A percentile compares a stretch with the other conserved stretches of the same genome.
Conservation (phyloP, 352 stramenopile genomes). For the Phytopythium boreale region DNA sequence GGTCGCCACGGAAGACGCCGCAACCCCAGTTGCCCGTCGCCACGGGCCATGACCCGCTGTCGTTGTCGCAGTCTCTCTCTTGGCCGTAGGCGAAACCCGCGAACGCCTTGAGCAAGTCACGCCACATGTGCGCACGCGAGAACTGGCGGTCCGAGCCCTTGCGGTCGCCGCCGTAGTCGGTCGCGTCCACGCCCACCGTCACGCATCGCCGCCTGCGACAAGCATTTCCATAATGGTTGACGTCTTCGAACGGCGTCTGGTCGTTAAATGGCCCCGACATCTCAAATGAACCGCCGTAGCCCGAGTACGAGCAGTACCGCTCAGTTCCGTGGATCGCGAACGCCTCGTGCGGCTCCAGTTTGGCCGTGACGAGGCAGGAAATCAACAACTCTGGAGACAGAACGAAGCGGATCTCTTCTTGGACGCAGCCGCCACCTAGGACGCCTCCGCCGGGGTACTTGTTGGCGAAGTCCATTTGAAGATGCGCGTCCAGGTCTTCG, state of each 20-base stretch:
- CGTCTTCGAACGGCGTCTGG: conserved; percentile 14
- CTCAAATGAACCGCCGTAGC: conserved; percentile 57
- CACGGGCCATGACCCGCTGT: conserved; percentile 36
- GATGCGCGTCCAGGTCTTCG: conserved; percentile 53
- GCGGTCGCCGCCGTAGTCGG: conserved; percentile 41
- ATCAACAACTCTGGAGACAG: conserved; percentile 71
- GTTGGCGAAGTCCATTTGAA: conserved; percentile 86
- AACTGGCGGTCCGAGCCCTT: conserved; percentile 42
- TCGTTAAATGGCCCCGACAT: conserved; percentile 50
- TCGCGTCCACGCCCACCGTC: conserved; percentile 72
- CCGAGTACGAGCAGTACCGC: conserved; percentile 50
- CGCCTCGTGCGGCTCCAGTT: conserved; percentile 58
- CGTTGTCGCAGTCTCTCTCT: conserved; percentile 9
- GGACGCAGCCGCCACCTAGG: conserved; percentile 65
- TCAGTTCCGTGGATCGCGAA: conserved; percentile 72
- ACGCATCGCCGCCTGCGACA: conserved; percentile 42
- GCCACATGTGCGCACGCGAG: conserved; percentile 37
- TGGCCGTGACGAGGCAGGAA: conserved; percentile 59
- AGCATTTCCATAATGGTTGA: conserved; percentile 4
- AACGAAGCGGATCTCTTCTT: conserved; percentile 84
- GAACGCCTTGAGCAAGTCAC: conserved; percentile 68
- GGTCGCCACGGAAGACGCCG: conserved; percentile 68
- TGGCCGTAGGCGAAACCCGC: conserved; percentile 52
- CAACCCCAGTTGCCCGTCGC: conserved; percentile 84
- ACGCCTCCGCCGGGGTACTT: conserved; percentile 74